phyloP scores from a whole-genome alignment of 768 basidiomycete species.

The Podaxis mareebaensis region DNA sequence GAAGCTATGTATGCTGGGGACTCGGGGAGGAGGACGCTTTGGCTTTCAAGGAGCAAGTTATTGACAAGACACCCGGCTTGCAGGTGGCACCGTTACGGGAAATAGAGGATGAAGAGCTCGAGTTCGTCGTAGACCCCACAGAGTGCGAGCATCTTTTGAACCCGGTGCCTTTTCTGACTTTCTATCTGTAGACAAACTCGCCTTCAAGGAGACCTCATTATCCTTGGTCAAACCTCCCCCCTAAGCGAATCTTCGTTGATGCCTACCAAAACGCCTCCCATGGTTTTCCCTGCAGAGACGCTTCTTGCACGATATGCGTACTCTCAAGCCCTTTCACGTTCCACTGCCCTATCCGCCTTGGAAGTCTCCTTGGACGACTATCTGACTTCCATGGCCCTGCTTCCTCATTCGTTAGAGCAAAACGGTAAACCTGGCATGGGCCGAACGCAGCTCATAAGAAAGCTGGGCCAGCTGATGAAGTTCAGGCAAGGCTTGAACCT shows the following conservation, averaged over 20 bases:
- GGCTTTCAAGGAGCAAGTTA: constrained; percentile 63
- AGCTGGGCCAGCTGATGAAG: constrained; percentile 88
- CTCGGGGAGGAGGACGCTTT: constrained; percentile 73
- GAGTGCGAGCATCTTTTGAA: constrained; percentile 49
- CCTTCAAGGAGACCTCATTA: constrained; percentile 89
- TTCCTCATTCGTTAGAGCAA: constrained; percentile 74
- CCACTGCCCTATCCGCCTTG: constrained; percentile 84
- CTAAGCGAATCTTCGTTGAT: constrained; percentile 53
- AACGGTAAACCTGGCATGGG: constrained; percentile 85
- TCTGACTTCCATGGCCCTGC: constrained; percentile 75
- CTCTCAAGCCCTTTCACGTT: constrained; percentile 89
- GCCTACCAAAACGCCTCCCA: constrained; percentile 45
- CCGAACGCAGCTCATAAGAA: constrained; percentile 83
- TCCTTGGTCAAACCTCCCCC: constrained; percentile 71
- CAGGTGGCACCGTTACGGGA: constrained; percentile 67
- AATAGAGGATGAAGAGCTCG: constrained; percentile 85
- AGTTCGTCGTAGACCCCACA: constrained; percentile 88
- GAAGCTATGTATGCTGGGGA: constrained; percentile 91
- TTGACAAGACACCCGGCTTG: constrained; percentile 51
- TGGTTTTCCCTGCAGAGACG: constrained; percentile 66
- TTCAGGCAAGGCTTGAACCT: constrained; percentile 92
- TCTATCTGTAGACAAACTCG: constrained; percentile 65
- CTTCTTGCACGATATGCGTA: constrained; percentile 87
- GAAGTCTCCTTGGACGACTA: constrained; percentile 84
- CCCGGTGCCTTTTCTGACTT: not conserved